Conservation (phyloP, 768 basidiomycete species). For the Hemileccinum impolitum region DNA sequence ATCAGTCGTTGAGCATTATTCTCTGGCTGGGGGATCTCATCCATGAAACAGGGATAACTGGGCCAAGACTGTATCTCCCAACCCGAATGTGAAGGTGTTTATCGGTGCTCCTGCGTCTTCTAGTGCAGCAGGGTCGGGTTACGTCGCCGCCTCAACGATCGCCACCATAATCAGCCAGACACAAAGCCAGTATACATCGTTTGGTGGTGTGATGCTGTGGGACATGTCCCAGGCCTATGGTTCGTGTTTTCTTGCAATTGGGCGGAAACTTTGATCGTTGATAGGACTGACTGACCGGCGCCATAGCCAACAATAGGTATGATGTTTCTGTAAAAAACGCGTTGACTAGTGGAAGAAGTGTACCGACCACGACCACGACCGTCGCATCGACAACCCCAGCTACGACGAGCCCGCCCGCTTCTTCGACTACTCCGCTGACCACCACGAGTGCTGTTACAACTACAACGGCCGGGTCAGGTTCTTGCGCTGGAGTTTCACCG, state of each 20-base stretch:
- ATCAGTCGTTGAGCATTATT: not conserved
- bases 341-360: slow-evolving; percentile 32
- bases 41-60: slow-evolving; percentile 41
- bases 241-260: slow-evolving; percentile 13
- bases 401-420: slow-evolving; percentile 5
- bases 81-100: slow-evolving; percentile 45
- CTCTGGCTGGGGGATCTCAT: not conserved
- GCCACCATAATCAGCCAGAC: slow-evolving; percentile 34
- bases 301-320: slow-evolving; percentile 51
- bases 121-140: slow-evolving; percentile 44
- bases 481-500: slow-evolving; percentile 41
- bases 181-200: slow-evolving; percentile 37
- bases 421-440: slow-evolving; percentile 5
- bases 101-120: slow-evolving; percentile 47
- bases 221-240: slow-evolving; percentile 47
- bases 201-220: slow-evolving; percentile 46
- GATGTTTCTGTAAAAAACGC: slow-evolving; percentile 60
- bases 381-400: slow-evolving; percentile 21
- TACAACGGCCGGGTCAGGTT: slow-evolving; percentile 17
- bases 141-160: slow-evolving; percentile 36
- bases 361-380: not conserved
- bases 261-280: not conserved
- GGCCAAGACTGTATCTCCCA: slow-evolving; percentile 44
- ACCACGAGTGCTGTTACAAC: slow-evolving; percentile 6
- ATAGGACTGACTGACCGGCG: not conserved